phyloP scores from a whole-genome alignment of 345 rosid species.

The Sonneratia alba region DNA sequence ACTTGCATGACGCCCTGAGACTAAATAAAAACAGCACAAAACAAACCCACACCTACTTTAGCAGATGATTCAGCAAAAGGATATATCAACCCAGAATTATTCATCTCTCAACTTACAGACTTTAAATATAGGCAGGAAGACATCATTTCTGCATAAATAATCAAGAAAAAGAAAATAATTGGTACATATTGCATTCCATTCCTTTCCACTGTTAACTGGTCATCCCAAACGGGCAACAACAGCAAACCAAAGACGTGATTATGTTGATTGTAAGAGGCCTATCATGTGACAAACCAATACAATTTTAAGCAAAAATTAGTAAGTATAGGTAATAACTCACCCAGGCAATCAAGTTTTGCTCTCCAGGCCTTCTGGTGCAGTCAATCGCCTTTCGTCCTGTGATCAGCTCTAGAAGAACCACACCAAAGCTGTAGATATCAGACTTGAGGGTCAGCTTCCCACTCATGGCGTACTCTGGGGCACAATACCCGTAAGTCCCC shows the following conservation, averaged over 20 bases:
- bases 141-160: not conserved
- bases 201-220: not conserved
- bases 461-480: conserved; percentile 97
- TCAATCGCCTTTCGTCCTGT: conserved; percentile 88
- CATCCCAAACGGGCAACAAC: not conserved
- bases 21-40: no score
- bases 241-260: not conserved
- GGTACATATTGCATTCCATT: not conserved
- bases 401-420: conserved; percentile 81
- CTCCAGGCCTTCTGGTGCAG: conserved; percentile 42
- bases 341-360: conserved; percentile 82
- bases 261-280: not conserved
- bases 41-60: not conserved
- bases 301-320: not conserved
- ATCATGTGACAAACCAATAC: not conserved
- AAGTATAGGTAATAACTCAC: conserved; percentile 26
- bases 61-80: not conserved
- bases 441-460: conserved; percentile 90
- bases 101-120: not conserved
- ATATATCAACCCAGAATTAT: not conserved
- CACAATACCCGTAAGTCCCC: conserved; percentile 99
- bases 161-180: not conserved
- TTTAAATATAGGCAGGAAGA: not conserved
- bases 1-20: not conserved
- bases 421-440: conserved; percentile 97